These are phyloP conservation scores for Xylaria digitata DNA, from an alignment of 2,329 filamentous ascomycete genomes.

Conservation along the genomic window DNA sequence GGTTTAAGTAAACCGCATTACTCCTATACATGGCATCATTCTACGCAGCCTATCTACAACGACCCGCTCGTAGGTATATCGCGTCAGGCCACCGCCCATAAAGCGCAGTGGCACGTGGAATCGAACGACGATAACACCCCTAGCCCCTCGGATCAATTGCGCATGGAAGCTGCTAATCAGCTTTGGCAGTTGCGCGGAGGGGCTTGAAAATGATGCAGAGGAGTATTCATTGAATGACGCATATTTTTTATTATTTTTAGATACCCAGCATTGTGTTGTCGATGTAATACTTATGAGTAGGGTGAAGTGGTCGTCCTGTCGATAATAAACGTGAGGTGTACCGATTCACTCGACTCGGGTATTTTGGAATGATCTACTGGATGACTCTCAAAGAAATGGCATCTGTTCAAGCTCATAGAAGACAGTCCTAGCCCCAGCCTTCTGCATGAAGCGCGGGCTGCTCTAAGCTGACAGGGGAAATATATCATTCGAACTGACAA, in stretches of 20 bases:
- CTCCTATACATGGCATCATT: slow-evolving; percentile 42
- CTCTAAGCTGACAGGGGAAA: not conserved
- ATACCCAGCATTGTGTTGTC: slow-evolving; percentile 23
- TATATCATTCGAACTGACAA: not conserved
- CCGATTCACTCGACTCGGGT: not conserved
- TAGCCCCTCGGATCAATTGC: slow-evolving; percentile 50
- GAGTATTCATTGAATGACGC: slow-evolving; percentile 12
- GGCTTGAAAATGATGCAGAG: slow-evolving; percentile 2
- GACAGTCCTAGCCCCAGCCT: not conserved
- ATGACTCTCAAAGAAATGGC: not conserved
- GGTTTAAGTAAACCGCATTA: slow-evolving; percentile 29
- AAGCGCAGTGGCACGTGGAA: slow-evolving; percentile 24
- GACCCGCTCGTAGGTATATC: slow-evolving; percentile 45
- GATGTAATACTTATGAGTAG: not conserved
- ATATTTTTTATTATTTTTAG: slow-evolving; percentile 9
- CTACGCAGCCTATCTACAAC: slow-evolving; percentile 46
- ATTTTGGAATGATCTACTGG: not conserved
- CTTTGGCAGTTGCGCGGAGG: slow-evolving; percentile 34
- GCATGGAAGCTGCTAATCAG: slow-evolving; percentile 45
- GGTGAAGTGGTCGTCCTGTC: not conserved
- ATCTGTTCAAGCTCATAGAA: not conserved
- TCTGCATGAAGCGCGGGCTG: not conserved
- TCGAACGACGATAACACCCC: slow-evolving; percentile 44
- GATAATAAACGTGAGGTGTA: not conserved
- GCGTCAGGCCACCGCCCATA: slow-evolving; percentile 38